Base-by-base conservation (phyloP, 208 protist species). In the Leishmania braziliensis region DNA sequence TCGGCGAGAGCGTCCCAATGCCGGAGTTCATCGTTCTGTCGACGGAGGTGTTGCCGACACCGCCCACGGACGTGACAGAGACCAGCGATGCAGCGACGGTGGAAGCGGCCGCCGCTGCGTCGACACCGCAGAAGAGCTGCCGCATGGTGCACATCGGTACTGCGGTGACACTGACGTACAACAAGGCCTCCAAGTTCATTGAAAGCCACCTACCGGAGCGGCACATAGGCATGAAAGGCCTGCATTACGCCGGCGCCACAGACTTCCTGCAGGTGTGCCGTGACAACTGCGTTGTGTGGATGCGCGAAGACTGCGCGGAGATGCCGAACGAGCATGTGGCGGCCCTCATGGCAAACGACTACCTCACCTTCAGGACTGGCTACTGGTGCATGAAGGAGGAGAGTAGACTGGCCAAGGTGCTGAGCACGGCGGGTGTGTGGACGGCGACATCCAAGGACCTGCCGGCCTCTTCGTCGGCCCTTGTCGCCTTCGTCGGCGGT, bases 1-100 rank as follows among this genome's bases (percentile, higher is more conserved):
- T 86, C 66, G 94, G 94, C 6, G 90, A 93, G 77, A 43, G 65
- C 48, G 73, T 95, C 50, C 77, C 86, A 3, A 83, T 91, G 85
- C 88, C 94, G 4, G 92, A 95, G 84, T 97, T 97, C 70, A 54
- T 96, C 16, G 87, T 96, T 14, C 76, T 94, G 26, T 93, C 91
- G 20, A 87, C 79, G 20, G 84, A 83, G 74, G 72, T 83, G 18
- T 81, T 95, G 23, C 82, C 88, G 3, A 81, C 71, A 33, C 82
- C 48, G 69, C 78, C 62, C 72, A 68, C 77, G 20, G 75, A 86
- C 29, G 79, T 79, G 54, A 68, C 58, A 20, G 69, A 78, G 43
- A 66, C 33, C 29, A 75, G 54, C 20, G 60, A 78, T 20, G 46
- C 62, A 26, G 36, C 20, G n/a, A 14, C 39, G 2, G 69, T 63